These are phyloP conservation scores for Skeletonema menzelii DNA, from an alignment of 108 stramenopile genomes.

Conservation along the genomic window DNA sequence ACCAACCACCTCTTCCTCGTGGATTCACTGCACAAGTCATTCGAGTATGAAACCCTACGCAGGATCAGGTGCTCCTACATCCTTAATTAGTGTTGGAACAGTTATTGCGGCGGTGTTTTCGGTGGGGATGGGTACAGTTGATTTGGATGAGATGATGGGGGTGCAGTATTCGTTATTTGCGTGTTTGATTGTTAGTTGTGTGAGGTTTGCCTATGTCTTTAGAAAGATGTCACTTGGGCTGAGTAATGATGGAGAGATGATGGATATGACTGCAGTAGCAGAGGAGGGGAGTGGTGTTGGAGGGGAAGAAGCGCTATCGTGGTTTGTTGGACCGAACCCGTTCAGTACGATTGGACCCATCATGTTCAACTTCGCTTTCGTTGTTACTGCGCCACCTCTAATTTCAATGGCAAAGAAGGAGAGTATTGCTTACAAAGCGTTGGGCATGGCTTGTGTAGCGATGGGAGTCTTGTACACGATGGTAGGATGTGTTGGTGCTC, in stretches of 20 bases:
- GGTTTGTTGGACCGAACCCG: constrained; percentile 26
- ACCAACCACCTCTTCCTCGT: constrained; percentile 6
- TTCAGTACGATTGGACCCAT: constrained; percentile 34
- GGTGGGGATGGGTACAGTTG: constrained; percentile 30
- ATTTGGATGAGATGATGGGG: constrained; percentile 39
- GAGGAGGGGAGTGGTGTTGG: neutral
- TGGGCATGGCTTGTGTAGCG: constrained; percentile 34
- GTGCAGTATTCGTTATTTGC: constrained; percentile 38
- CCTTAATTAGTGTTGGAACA: constrained; percentile 27
- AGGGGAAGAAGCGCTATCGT: constrained; percentile 1
- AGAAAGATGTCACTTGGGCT: constrained; percentile 9
- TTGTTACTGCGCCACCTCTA: constrained; percentile 29
- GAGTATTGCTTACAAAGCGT: constrained; percentile 21
- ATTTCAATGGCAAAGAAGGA: constrained; percentile 29
- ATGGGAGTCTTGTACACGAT: constrained; percentile 31
- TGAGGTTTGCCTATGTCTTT: constrained; percentile 22
- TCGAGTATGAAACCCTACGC: constrained; percentile 36
- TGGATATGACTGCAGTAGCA: neutral
- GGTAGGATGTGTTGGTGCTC: constrained; percentile 27
- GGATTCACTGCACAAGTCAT: constrained; percentile 26
- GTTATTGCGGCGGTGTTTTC: constrained; percentile 20
- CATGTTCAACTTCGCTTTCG: constrained; percentile 42
- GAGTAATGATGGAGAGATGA: neutral
- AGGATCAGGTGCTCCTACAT: constrained; percentile 33
- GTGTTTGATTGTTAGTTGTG: constrained; percentile 21